Base-by-base conservation (phyloP, 495 filamentous ascomycete species). In the Penicillium paradoxum region DNA sequence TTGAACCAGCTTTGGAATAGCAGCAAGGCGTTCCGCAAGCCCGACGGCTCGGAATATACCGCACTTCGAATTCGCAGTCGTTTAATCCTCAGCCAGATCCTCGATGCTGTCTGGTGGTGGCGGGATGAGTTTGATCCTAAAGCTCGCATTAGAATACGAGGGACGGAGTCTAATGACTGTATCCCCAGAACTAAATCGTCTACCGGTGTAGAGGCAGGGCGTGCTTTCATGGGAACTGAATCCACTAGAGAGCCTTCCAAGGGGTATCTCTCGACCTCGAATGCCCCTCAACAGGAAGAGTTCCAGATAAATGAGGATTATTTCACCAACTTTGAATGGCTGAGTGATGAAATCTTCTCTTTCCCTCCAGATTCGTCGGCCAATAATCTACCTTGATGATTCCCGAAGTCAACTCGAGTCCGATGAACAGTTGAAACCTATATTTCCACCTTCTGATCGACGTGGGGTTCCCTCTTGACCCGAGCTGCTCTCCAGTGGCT, bases 21-120 rank as follows among this genome's bases (percentile, higher is more conserved):
- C 57, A 62, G 48, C 49, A 76, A 68, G 45, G 71, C 70, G 6
- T 79, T 79, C 40, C 72, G 68, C 18, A 70, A 64, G 32, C 22
- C 66, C 2, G 72, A 77, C 45, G 74, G 75, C 7, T 60, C 60
- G 4, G 66, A 70, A 25, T 71, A 69, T 34, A 63, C 64, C 0
- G 55, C 63, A 1, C 64, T 75, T 21, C 65, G 75, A 1, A 73
- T 79, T 18, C 68, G 74, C 10, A 73, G 69, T 42, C 67, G 75
- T 6, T 58, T 79, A 6, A 63, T 68, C 0, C 58, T 75, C 8
- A 72, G 73, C 49, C 63, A 67, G 9, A 63, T 77, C 8, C 55
- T 77, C n/a, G 76, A 78, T 55, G 53, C 70, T 17, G 61, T 76
- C 6, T 76, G 74, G 73, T 78, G 75, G 75, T 79, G 72, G 73